A percentile compares a stretch with the other conserved stretches of the same genome.
Conservation (phyloP, 305 asterid species). For the Fraxinus albicans region DNA sequence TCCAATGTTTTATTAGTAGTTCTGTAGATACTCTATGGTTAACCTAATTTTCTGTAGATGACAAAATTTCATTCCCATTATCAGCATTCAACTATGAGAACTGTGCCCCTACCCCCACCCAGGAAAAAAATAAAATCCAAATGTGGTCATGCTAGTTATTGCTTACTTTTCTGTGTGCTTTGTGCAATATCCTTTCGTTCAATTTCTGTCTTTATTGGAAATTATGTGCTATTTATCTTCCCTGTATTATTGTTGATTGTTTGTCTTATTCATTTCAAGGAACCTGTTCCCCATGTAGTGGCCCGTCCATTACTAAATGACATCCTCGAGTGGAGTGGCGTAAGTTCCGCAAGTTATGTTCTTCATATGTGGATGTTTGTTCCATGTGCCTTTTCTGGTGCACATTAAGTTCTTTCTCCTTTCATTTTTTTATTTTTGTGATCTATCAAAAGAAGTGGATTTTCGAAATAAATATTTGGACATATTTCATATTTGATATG, state of each 20-base stretch:
- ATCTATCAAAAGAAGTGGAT: neutral
- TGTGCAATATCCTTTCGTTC: neutral
- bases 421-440: neutral
- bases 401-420: neutral
- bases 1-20: neutral
- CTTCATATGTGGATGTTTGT: neutral
- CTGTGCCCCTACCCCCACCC: neutral
- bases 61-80: neutral
- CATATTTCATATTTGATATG: conserved; percentile 6
- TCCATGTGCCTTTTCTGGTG: neutral
- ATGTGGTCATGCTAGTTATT: too few relatives aligned
- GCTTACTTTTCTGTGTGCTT: neutral
- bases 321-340: conserved; percentile 99
- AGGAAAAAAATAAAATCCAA: too few relatives aligned
- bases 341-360: conserved; percentile 44
- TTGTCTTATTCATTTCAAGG: conserved; percentile 41
- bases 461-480: neutral
- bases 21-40: neutral
- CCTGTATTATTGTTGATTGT: conserved; percentile 17
- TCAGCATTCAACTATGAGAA: neutral
- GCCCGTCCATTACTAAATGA: conserved; percentile 89
- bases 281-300: conserved; percentile 92
- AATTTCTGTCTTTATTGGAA: neutral
- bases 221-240: neutral
- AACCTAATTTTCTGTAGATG: neutral